Evolutionary conservation across 2,329 filamentous ascomycete species (phyloP).

Genomic region (Pyrenophora teres): DNA sequence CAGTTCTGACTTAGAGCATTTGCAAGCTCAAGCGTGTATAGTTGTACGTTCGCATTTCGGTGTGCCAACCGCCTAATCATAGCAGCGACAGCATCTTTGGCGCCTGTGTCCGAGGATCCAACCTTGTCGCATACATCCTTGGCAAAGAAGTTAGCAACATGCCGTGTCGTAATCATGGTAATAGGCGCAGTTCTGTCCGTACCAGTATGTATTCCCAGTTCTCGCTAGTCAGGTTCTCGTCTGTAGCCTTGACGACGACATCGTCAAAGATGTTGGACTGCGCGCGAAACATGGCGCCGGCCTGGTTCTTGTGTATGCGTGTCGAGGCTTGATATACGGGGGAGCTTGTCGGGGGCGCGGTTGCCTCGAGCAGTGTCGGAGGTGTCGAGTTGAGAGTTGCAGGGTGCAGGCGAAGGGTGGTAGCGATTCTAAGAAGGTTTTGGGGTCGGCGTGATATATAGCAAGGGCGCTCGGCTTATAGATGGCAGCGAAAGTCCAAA

Average conservation of each 20-base stretch:
- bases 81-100: constrained; percentile 84
- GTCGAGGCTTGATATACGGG: background rate
- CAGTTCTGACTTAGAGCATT: constrained; percentile 94
- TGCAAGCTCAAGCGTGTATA: constrained; percentile 88
- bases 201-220: constrained; percentile 74
- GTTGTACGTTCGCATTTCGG: constrained; percentile 92
- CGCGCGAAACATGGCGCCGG: constrained; percentile 53
- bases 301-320: constrained; percentile 7
- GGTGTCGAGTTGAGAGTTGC: background rate
- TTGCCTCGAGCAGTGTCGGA: constrained; percentile 7
- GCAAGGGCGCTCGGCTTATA: background rate
- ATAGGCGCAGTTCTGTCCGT: constrained; percentile 20
- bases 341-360: constrained; percentile 6
- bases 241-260: constrained; percentile 80
- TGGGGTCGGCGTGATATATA: background rate
- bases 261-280: constrained; percentile 73
- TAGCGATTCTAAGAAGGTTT: background rate
- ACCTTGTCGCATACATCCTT: constrained; percentile 67
- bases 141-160: constrained; percentile 18
- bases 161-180: background rate
- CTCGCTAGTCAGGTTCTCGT: constrained; percentile 92
- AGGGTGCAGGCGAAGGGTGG: background rate
- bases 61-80: constrained; percentile 92
- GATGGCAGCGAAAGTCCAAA: constrained; percentile 5
- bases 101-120: constrained; percentile 57